These are phyloP conservation scores for Crassisporium funariophilum DNA, from an alignment of 768 basidiomycete genomes.

Conservation along the genomic window DNA sequence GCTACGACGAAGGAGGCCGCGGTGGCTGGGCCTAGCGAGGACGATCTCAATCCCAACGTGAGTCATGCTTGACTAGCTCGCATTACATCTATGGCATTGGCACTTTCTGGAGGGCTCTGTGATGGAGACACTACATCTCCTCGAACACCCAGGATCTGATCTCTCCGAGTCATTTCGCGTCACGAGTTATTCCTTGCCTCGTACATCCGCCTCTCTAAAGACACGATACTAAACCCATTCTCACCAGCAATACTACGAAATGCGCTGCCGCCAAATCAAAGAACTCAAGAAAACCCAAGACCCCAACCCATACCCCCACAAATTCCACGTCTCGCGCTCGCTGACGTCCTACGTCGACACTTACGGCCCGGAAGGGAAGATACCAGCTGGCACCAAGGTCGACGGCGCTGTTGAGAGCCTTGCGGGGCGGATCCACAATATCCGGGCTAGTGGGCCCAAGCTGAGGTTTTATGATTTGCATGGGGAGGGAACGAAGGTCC, in stretches of 20 bases:
- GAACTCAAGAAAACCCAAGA: constrained; percentile 80
- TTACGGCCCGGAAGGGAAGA: constrained; percentile 74
- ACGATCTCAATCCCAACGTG: constrained; percentile 90
- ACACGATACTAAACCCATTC: neutral
- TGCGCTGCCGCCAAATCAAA: constrained; percentile 86
- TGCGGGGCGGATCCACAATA: constrained; percentile 91
- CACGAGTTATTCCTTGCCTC: too few relatives aligned
- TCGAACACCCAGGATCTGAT: too few relatives aligned
- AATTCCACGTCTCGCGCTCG: constrained; percentile 87
- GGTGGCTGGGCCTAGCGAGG: constrained; percentile 60
- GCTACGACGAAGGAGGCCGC: constrained; percentile 41
- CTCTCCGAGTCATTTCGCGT: too few relatives aligned
- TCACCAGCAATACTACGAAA: constrained; percentile 92
- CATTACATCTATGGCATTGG: too few relatives aligned
- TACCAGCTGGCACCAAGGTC: constrained; percentile 67
- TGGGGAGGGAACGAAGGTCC: constrained; percentile 89
- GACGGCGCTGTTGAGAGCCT: constrained; percentile 61
- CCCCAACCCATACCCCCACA: constrained; percentile 98
- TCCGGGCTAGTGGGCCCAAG: constrained; percentile 80
- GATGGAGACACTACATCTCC: neutral
- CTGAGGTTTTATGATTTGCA: constrained; percentile 94
- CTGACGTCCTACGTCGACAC: constrained; percentile 71
- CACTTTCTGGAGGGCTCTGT: too few relatives aligned
- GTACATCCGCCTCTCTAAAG: too few relatives aligned
- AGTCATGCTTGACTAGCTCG: too few relatives aligned